Evolutionary conservation across 106 monocot genomes (phyloP), one percentile per base, ranked within the genome.

Genomic region (Vanilla planifolia): DNA sequence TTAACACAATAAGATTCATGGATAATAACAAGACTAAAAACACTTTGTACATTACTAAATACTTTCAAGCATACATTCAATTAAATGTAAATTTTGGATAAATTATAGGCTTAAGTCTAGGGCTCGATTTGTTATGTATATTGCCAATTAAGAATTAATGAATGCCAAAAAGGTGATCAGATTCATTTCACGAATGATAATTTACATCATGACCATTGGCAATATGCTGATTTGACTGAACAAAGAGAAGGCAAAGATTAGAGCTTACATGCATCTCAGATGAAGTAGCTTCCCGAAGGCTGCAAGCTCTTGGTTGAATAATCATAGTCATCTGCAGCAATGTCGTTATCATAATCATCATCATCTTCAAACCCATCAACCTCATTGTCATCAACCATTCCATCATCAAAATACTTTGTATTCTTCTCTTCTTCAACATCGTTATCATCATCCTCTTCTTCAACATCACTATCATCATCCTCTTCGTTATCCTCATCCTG

Each of bases 381-480:
- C 15, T 37, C 27, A n/a, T 43, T 11, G 3, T 51, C 56, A 30
- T 41, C 36, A 55, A 20, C 17, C 5, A 27, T 27, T 6, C 15
- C 39, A 20, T 24, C 52, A 15, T 55, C 30, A n/a, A n/a, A n/a
- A n/a, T n/a, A n/a, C n/a, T n/a, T n/a, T n/a, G n/a, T n/a, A n/a
- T n/a, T n/a, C n/a, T n/a, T n/a, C 3, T 1, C 14, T 0, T 63
- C 60, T 37, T 22, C 19, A 6, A 24, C 52, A 28, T 21, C 52
- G 15, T 65, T 48, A 17, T 44, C 51, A 5, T 36, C 70, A 15
- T 66, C 46, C 34, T 73, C 52, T 8, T 42, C 47, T 5, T 67
- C 61, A 61, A 43, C 19, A 32, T 3, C 56, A 16, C 9, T 48
- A n/a, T 16, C 48, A 16, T 48, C 42, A 22, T 39, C 61, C 1